Percentiles rank a stretch among this genome's conserved stretches.
These are phyloP conservation scores for Fusarium vanettenii DNA, from an alignment of 2,329 filamentous ascomycete species.

Conservation along the genomic window DNA sequence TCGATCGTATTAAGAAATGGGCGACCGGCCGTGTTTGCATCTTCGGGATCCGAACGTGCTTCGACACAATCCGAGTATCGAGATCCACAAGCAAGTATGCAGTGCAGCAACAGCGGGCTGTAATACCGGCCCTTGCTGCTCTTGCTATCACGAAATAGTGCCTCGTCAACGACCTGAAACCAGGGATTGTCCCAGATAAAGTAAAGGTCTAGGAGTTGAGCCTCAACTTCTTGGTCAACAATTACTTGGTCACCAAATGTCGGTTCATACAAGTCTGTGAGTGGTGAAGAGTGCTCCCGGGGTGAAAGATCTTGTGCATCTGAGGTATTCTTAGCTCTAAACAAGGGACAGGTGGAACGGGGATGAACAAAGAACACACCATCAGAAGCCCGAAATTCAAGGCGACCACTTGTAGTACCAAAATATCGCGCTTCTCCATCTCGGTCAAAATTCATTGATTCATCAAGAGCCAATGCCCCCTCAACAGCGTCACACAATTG, in stretches of 20 bases:
- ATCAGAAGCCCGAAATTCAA: background rate
- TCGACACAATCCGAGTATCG: background rate
- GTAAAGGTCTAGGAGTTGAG: background rate
- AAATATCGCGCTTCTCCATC: background rate
- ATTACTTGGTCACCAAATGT: background rate
- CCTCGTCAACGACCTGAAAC: background rate
- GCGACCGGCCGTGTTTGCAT: background rate
- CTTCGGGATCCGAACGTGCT: background rate
- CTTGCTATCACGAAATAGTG: background rate
- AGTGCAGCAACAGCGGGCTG: background rate
- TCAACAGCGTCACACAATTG: background rate
- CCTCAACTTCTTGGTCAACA: background rate
- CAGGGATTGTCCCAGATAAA: background rate
- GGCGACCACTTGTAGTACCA: background rate
- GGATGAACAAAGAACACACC: background rate
- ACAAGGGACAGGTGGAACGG: background rate
- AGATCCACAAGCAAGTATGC: background rate
- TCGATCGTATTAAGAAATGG: background rate
- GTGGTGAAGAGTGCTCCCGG: background rate
- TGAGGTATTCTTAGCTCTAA: background rate
- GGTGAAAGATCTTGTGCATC: background rate
- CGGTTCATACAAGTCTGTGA: too few species aligned
- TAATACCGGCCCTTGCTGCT: background rate
- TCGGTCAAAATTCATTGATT: background rate
- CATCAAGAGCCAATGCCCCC: background rate